Evolutionary conservation across 352 stramenopile genomes (phyloP), one percentile per base, ranked within the genome.

Genomic region (Phytophthora idaei): DNA sequence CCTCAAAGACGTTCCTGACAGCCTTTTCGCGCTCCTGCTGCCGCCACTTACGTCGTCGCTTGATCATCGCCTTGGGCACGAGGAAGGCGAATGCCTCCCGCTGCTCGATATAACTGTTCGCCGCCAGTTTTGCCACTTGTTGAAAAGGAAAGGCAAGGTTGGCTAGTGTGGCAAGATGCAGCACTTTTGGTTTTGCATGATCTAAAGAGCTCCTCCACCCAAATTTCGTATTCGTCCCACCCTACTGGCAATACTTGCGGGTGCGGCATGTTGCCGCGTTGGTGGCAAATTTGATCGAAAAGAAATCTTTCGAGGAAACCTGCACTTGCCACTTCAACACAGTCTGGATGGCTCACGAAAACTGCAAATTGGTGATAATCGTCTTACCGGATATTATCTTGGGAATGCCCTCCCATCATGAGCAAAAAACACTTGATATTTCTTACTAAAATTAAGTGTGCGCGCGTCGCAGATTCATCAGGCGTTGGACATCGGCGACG

Each of bases 41-140:
- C n/a, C 46, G 48, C 63, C 69, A 76, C 15, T 61, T 39, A 2
- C 47, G 50, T 28, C 65, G 41, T 25, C 34, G 50, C 21, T 50
- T 55, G 32, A 67, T 64, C 69, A 77, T 74, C 21, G 45, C 10
- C 29, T 64, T 56, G 15, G 69, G 69, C 11, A 66, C 60, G 1
- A 77, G 65, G 56, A 77, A 77, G 52, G 69, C 69, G 49, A 77
- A 77, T 5, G 69, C 69, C 57, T 74, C 37, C 31, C 69, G 47
- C 29, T 71, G 49, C 32, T 64, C 41, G 42, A 77, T 57, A 56
- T 77, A 77, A 57, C 65, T 71, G 21, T 56, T 42, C 57, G 56
- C 42, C 69, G 50, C 42, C 69, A 77, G 54, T 60, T 50, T 76
- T 65, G 42, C 45, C 21, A 42, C 25, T 65, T 46, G 37, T 17